phyloP scores from a whole-genome alignment of 2,329 filamentous ascomycete species.

The Pseudocercospora musae region DNA sequence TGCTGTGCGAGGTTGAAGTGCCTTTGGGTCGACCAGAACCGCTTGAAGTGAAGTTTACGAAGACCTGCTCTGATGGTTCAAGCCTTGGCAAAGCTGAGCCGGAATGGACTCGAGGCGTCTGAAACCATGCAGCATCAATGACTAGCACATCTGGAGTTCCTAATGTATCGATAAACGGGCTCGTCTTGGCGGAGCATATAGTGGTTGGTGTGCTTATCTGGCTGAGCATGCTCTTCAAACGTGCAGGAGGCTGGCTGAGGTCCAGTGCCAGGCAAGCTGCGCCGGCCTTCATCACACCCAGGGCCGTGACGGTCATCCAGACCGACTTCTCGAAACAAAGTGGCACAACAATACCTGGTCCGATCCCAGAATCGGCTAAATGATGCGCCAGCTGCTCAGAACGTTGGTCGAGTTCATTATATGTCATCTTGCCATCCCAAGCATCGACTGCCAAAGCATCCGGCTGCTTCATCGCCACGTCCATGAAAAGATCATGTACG shows the following conservation, averaged over 20 bases:
- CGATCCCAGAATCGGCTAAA: background rate
- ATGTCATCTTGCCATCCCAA: constrained; percentile 16
- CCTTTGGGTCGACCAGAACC: background rate
- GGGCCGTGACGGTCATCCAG: constrained; percentile 26
- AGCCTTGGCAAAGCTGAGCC: background rate
- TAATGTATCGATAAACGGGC: background rate
- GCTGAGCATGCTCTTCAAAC: background rate
- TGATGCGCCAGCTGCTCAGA: constrained; percentile 2
- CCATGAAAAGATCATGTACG: constrained; percentile 2
- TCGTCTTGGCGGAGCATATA: background rate
- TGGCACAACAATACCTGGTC: constrained; percentile 19
- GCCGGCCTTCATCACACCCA: constrained; percentile 32
- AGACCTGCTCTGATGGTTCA: background rate
- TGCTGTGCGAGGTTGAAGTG: background rate
- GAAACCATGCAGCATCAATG: background rate
- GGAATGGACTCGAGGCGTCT: background rate
- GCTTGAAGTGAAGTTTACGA: background rate
- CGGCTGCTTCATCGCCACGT: background rate
- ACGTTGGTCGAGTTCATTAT: constrained; percentile 6
- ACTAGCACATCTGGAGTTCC: background rate
- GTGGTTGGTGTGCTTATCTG: background rate
- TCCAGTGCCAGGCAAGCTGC: constrained; percentile 19
- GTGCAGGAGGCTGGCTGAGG: background rate
- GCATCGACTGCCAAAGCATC: constrained; percentile 3
- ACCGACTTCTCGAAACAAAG: constrained; percentile 30